Conservation (phyloP, 805 yeast genomes). For the Yamadazyma sp. region DNA sequence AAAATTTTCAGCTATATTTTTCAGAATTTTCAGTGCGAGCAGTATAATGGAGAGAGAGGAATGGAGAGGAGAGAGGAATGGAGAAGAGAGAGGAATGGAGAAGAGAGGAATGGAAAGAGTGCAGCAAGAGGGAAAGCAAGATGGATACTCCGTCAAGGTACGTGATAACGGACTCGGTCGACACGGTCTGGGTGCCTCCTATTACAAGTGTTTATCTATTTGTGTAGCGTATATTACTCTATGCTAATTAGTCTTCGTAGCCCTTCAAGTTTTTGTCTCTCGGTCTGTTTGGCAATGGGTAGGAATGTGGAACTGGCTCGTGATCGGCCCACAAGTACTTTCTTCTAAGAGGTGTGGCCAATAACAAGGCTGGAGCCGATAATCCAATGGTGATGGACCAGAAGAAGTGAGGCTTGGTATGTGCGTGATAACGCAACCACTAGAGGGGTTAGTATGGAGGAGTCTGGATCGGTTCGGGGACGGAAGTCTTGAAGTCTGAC, state of each 20-base stretch:
- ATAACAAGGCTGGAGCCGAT: constrained; percentile 64
- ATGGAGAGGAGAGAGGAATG: background rate
- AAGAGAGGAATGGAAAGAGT: background rate
- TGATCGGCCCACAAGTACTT: constrained; percentile 65
- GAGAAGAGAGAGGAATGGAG: constrained; percentile 1
- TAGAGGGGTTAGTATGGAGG: constrained; percentile 27
- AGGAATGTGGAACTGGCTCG: constrained; percentile 60
- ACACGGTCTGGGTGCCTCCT: background rate
- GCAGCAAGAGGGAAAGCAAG: background rate
- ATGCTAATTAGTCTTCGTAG: constrained; percentile 50
- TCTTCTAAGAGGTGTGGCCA: constrained; percentile 68
- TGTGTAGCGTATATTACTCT: constrained; percentile 5
- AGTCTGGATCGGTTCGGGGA: no score
- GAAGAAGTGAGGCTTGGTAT: constrained; percentile 73
- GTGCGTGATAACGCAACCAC: constrained; percentile 77
- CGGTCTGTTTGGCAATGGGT: constrained; percentile 55
- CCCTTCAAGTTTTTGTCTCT: constrained; percentile 53
- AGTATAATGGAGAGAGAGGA: background rate
- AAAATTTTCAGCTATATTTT: constrained; percentile 10
- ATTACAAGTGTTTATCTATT: background rate
- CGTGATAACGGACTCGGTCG: no score
- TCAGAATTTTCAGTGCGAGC: background rate
- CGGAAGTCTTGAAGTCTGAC: no score
- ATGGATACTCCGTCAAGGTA: no score
- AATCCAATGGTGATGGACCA: constrained; percentile 63